Conservation (phyloP, 1,284 basidiomycete species). For the Gomphus sp. region DNA sequence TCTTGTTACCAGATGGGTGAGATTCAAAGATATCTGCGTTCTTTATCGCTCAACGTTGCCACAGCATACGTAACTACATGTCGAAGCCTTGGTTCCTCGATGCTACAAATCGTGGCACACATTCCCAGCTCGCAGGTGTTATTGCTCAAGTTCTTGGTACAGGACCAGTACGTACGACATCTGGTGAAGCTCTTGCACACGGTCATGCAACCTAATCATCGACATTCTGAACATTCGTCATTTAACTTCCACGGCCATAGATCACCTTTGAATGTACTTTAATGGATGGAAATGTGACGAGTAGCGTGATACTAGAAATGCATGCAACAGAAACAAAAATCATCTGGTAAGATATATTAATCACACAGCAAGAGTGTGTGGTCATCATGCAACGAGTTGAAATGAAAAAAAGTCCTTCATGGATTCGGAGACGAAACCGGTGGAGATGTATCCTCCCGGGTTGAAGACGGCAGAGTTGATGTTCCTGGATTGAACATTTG, state of each 20-base stretch:
- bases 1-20: slow-evolving; percentile 85
- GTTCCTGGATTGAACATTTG: slow-evolving; percentile 62
- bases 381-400: no score
- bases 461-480: background rate
- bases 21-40: slow-evolving; percentile 17
- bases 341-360: background rate
- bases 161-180: background rate
- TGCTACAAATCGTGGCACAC: slow-evolving; percentile 47
- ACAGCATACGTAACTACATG: slow-evolving; percentile 91
- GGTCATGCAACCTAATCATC: background rate
- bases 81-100: slow-evolving; percentile 83
- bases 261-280: background rate
- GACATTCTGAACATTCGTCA: background rate
- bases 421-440: background rate
- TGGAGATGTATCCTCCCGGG: background rate
- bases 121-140: slow-evolving; percentile 38
- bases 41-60: background rate
- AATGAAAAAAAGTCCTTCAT: background rate
- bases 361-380: no score
- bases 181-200: background rate
- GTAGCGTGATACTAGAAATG: background rate
- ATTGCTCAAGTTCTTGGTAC: slow-evolving; percentile 37
- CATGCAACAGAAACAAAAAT: background rate
- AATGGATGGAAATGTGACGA: background rate
- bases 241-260: background rate